Evolutionary conservation across 768 basidiomycete genomes (phyloP), one percentile per base, ranked within the genome.

Genomic region (Leccinum truebloodii): DNA sequence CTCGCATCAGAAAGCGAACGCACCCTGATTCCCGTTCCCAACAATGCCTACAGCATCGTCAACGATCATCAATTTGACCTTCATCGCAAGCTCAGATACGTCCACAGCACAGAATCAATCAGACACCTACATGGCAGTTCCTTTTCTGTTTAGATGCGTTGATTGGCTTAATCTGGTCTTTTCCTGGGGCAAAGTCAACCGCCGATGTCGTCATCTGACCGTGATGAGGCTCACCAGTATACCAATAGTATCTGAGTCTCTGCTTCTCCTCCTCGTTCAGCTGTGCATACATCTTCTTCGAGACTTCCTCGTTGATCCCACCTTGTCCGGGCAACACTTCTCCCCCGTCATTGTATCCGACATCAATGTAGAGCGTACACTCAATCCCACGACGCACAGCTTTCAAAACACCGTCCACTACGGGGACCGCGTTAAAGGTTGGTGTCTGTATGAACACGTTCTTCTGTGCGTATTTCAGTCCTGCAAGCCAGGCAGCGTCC

Each of bases 361-460:
- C 76, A 67, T 84, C 83, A 48, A 90, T 76, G 66, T 85, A 86
- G 18, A 88, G 76, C 12, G 79, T 81, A 37, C 86, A 85, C 49
- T 82, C 77, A 4, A 90, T 79, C 6, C 85, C 88, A 30, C 85
- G 76, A 20, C 83, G 74, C 68, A 85, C 86, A 2, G 89, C 85
- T 58, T 81, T 81, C 65, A 89, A 75, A 58, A 84, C 75, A 9
- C 81, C 85, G 16, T 81, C 76, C 22, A 88, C 80, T 30, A 87
- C 79, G 3, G 87, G 88, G 18, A 72, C 73, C 4, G 89, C 87
- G 61, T 90, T 90, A 60, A 89, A 81, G 8, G 86, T 88, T 1
- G 89, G 89, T 0, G 86, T 84, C 78, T 90, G 89, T 58, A 90
- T 86, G 74, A 90, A 88, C n/a, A 89, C 80, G 54, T 73, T 81